phyloP scores from a whole-genome alignment of 2,329 filamentous ascomycete genomes.

The Alternaria tenuissima region DNA sequence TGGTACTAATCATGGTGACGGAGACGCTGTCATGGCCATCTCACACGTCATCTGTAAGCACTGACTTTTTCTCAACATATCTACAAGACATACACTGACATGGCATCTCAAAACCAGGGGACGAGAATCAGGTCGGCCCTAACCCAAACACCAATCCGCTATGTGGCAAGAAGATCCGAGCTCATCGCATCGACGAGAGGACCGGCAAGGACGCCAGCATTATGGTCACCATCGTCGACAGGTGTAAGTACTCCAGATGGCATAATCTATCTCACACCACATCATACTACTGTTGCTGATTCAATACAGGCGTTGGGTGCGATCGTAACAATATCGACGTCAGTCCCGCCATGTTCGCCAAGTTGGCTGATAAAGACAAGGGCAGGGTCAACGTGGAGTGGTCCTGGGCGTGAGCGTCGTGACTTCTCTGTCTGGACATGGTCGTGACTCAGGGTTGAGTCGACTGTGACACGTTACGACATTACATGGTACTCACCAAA shows the following conservation, averaged over 20 bases:
- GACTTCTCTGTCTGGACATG: background rate
- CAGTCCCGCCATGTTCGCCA: constrained; percentile 57
- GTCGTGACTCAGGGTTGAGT: constrained; percentile 9
- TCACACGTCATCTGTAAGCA: constrained; percentile 65
- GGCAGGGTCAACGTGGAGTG: constrained; percentile 61
- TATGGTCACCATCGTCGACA: constrained; percentile 73
- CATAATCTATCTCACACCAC: background rate
- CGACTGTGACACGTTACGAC: constrained; percentile 1
- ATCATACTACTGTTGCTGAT: constrained; percentile 23
- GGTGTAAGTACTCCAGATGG: constrained; percentile 57
- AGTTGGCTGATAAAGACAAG: constrained; percentile 56
- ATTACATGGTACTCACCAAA: background rate
- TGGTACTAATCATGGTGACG: constrained; percentile 63
- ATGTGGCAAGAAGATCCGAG: constrained; percentile 72
- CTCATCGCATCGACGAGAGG: constrained; percentile 59
- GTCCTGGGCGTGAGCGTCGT: constrained; percentile 56
- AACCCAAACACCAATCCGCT: constrained; percentile 70
- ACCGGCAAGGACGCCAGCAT: constrained; percentile 59
- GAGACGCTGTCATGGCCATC: constrained; percentile 71
- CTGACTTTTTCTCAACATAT: background rate
- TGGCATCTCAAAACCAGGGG: constrained; percentile 48
- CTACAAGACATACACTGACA: background rate
- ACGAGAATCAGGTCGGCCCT: constrained; percentile 62
- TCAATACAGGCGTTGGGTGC: constrained; percentile 55
- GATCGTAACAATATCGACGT: constrained; percentile 60